A percentile compares a stretch with the other conserved stretches of the same genome.
These are phyloP conservation scores for Podaxis rugospora DNA, from an alignment of 768 basidiomycete genomes.

Conservation along the genomic window DNA sequence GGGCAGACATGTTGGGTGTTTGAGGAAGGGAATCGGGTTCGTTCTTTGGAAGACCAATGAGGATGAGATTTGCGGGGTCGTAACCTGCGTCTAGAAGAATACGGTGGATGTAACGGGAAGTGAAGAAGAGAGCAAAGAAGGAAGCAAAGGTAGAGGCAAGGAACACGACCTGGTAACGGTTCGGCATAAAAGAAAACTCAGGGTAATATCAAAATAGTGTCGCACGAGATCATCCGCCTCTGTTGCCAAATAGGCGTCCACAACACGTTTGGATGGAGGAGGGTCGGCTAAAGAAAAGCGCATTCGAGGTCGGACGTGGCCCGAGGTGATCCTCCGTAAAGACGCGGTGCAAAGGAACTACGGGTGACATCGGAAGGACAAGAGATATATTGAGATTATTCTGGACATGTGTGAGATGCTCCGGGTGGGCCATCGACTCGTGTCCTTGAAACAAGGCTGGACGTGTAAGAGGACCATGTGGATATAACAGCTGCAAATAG, in stretches of 20 bases:
- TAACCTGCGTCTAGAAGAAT: slow-evolving; percentile 52
- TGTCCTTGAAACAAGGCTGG: not conserved
- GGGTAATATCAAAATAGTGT: slow-evolving; percentile 4
- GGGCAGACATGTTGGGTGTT: slow-evolving; percentile 10
- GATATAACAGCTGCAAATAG: not conserved
- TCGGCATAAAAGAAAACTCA: slow-evolving; percentile 39
- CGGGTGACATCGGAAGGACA: too few species aligned
- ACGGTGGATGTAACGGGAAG: slow-evolving; percentile 35
- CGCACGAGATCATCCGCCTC: not conserved
- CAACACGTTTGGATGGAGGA: not conserved
- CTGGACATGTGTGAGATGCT: not conserved
- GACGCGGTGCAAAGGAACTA: too few species aligned
- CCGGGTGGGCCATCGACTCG: not conserved
- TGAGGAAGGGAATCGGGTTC: slow-evolving; percentile 10
- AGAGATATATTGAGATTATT: too few species aligned
- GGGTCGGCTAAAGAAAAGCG: not conserved
- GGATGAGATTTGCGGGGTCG: slow-evolving; percentile 55
- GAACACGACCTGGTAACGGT: slow-evolving; percentile 52
- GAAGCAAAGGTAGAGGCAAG: slow-evolving; percentile 46
- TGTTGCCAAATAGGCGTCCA: not conserved
- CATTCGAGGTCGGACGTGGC: not conserved
- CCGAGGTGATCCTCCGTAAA: not conserved
- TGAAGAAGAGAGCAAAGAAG: slow-evolving; percentile 42
- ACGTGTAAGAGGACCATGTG: not conserved
- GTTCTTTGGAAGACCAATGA: slow-evolving; percentile 44